Conservation (phyloP, 352 stramenopile genomes). For the Globisporangium irregulare region DNA sequence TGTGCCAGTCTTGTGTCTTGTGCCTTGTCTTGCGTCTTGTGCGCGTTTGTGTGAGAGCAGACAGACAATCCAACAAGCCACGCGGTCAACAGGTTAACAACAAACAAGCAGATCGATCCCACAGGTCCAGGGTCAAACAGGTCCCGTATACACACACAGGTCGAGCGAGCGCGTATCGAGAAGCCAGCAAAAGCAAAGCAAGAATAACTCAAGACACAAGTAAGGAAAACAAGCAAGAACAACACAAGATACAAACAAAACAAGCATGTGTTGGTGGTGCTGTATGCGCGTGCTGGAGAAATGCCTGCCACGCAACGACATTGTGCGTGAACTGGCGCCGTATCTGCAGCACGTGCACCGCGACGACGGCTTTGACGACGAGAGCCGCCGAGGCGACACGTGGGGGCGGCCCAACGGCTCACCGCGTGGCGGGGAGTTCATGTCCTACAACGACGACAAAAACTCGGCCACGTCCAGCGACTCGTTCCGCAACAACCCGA, state of each 20-base stretch:
- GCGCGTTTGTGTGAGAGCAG: neutral
- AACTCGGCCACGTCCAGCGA: conserved; percentile 48
- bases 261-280: conserved; percentile 83
- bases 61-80: neutral
- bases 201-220: neutral
- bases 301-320: conserved; percentile 84
- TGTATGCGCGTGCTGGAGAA: conserved; percentile 87
- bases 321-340: conserved; percentile 80
- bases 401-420: conserved; percentile 43
- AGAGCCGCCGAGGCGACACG: conserved; percentile 39
- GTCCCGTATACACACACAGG: neutral
- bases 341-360: conserved; percentile 84
- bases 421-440: conserved; percentile 43
- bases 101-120: neutral
- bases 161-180: neutral
- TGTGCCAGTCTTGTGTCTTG: neutral
- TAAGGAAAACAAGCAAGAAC: neutral
- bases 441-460: conserved; percentile 49
- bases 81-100: neutral
- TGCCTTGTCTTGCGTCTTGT: neutral
- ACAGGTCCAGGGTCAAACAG: conserved; percentile 1
- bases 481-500: conserved; percentile 54
- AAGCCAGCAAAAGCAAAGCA: neutral
- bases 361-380: conserved; percentile 64
- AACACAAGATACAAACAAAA: neutral